A percentile compares a stretch with the other conserved stretches of the same genome.
phyloP scores from a whole-genome alignment of 1,284 basidiomycete genomes.

The Sphagnurus paluster region DNA sequence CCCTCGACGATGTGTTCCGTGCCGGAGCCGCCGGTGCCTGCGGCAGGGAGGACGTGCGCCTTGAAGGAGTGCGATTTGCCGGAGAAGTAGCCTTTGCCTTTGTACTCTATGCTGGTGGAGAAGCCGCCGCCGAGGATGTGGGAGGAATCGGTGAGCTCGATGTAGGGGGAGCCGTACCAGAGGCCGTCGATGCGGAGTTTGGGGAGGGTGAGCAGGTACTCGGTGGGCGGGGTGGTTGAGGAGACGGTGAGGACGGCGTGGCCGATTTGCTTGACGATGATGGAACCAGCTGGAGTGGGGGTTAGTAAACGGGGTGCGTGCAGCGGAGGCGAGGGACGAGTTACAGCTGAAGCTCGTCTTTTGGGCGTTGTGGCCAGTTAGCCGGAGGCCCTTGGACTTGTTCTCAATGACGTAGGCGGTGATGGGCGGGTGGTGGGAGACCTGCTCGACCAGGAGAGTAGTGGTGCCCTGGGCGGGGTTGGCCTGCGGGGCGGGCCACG shows the following conservation, averaged over 20 bases:
- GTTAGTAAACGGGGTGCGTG: slow-evolving; percentile 5
- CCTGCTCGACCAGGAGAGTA: slow-evolving; percentile 91
- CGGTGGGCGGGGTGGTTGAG: slow-evolving; percentile 55
- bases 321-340: slow-evolving; percentile 22
- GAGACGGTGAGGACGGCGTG: slow-evolving; percentile 84
- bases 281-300: slow-evolving; percentile 52
- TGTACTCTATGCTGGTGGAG: slow-evolving; percentile 74
- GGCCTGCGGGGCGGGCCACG: slow-evolving; percentile 81
- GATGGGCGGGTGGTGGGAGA: slow-evolving; percentile 93
- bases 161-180: slow-evolving; percentile 76
- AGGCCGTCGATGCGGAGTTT: slow-evolving; percentile 65
- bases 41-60: slow-evolving; percentile 59
- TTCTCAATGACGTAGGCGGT: slow-evolving; percentile 89
- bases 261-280: slow-evolving; percentile 93
- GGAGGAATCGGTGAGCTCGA: slow-evolving; percentile 85
- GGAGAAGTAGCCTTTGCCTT: slow-evolving; percentile 93
- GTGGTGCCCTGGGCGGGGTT: slow-evolving; percentile 69
- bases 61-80: slow-evolving; percentile 95
- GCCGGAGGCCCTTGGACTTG: slow-evolving; percentile 72
- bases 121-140: slow-evolving; percentile 80
- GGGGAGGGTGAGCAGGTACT: slow-evolving; percentile 92
- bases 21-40: slow-evolving; percentile 24
- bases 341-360: slow-evolving; percentile 90
- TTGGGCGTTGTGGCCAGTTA: slow-evolving; percentile 93
- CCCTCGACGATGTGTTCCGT: slow-evolving; percentile 71